Evolutionary conservation across 2,329 filamentous ascomycete genomes (phyloP), one percentile per base, ranked within the genome.

Genomic region (Daldinia eschscholtzii): DNA sequence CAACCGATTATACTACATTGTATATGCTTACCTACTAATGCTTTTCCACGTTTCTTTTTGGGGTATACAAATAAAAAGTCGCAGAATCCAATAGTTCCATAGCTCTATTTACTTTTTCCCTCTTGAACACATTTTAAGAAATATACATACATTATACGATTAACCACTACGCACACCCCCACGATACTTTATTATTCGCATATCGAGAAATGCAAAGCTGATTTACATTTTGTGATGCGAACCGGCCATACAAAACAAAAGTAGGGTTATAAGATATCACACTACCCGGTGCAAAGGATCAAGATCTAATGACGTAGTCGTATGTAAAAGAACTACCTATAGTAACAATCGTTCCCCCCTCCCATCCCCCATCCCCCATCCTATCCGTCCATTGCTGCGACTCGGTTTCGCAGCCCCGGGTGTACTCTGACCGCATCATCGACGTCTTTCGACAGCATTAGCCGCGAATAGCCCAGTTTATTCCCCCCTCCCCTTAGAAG

Each of bases 291-390:
- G 56, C 50, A 48, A 64, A 41, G 56, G 65, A 68, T 68, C 68
- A 65, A 70, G 65, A 68, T 68, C 68, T 63, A 33, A 63, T 70
- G 68, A 70, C 68, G 68, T 70, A 70, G 68, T 26, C 12, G 35
- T 13, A 58, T 50, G 58, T 64, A 63, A 58, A 23, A 23, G 20
- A 23, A 50, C 35, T 50, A 33, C n/a, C 33, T 35, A 13, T 53
- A 57, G 64, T 68, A 65, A 57, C 62, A 68, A 68, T 70, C 37
- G 28, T 65, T 23, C 55, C 65, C 58, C 61, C 59, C 42, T 15
- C 35, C 6, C 30, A 23, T 23, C 57, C 61, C 56, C 61, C 58
- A 20, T n/a, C 18, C 42, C 42, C 9, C 18, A 13, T 30, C 33
- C 33, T 35, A 35, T 10, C 10, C 33, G 33, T 9, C 7, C 33